Conservation (phyloP, 768 basidiomycete species). For the Collybia mongolica region DNA sequence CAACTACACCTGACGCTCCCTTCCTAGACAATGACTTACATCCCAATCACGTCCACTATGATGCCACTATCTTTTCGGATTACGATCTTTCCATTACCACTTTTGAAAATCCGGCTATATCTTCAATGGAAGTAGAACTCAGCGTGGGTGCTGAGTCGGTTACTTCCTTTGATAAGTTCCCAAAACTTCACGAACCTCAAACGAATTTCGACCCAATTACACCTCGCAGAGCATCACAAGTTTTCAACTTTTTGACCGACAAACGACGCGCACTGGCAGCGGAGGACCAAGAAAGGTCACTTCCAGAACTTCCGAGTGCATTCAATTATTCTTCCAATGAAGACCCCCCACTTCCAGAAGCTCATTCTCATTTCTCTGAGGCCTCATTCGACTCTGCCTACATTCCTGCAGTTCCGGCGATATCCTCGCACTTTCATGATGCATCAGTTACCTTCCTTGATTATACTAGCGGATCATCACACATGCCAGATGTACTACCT, state of each 20-base stretch:
- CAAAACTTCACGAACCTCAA: slow-evolving; percentile 28
- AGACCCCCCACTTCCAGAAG: slow-evolving; percentile 14
- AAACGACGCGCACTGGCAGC: slow-evolving; percentile 31
- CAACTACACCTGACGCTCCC: slow-evolving; percentile 40
- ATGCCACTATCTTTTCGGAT: slow-evolving; percentile 43
- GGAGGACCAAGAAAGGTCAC: slow-evolving; percentile 33
- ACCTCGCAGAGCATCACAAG: slow-evolving; percentile 69
- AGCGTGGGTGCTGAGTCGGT: slow-evolving; percentile 47
- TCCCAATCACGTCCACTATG: slow-evolving; percentile 24
- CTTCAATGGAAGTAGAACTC: slow-evolving; percentile 75
- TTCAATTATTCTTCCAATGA: slow-evolving; percentile 40
- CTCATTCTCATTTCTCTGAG: slow-evolving; percentile 29
- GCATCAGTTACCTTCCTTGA: slow-evolving; percentile 5
- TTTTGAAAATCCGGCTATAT: slow-evolving; percentile 51
- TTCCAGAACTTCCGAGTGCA: slow-evolving; percentile 37
- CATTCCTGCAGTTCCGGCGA: slow-evolving; percentile 14
- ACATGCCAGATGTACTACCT: neutral
- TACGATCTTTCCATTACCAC: slow-evolving; percentile 42
- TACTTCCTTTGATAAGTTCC: slow-evolving; percentile 21
- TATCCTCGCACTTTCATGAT: slow-evolving; percentile 14
- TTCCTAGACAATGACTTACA: slow-evolving; percentile 32
- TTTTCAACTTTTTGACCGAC: slow-evolving; percentile 70
- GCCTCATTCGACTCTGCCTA: slow-evolving; percentile 16
- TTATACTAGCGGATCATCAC: neutral
- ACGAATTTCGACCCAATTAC: slow-evolving; percentile 40